A percentile compares a stretch with the other conserved stretches of the same genome.
Conservation (phyloP, 257 asterid genomes). For the Coffea eugenioides region DNA sequence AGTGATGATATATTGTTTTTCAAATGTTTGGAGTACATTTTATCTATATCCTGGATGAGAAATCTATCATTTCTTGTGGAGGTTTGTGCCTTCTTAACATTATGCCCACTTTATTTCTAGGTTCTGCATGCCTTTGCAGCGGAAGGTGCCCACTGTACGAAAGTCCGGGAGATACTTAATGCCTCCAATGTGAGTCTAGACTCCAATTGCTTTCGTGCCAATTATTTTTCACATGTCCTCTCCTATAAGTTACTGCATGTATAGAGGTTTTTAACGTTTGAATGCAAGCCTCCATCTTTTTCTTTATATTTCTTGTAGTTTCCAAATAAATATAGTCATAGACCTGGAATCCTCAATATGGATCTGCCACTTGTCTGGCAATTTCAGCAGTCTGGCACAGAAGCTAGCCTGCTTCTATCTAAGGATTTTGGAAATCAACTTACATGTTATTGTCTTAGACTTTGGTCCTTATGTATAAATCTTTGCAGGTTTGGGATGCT, state of each 20-base stretch:
- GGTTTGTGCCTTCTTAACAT: conserved; percentile 6
- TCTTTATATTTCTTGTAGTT: background rate
- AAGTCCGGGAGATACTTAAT: conserved; percentile 77
- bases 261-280: background rate
- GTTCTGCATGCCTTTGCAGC: conserved; percentile 96
- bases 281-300: background rate
- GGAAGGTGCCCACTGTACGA: conserved; percentile 90
- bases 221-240: background rate
- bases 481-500: conserved; percentile 89
- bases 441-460: no score
- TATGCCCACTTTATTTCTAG: conserved; percentile 34
- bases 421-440: no score
- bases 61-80: background rate
- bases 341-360: background rate
- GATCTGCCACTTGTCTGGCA: background rate
- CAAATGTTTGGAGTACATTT: background rate
- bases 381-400: background rate
- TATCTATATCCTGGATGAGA: background rate
- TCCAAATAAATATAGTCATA: background rate
- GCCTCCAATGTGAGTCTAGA: conserved; percentile 76
- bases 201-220: conserved; percentile 19
- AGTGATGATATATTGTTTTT: background rate
- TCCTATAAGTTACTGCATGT: background rate
- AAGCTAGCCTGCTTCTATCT: background rate
- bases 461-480: background rate